Evolutionary conservation across 306 rosid species (phyloP).

Genomic region (Ziziphus jujuba): DNA sequence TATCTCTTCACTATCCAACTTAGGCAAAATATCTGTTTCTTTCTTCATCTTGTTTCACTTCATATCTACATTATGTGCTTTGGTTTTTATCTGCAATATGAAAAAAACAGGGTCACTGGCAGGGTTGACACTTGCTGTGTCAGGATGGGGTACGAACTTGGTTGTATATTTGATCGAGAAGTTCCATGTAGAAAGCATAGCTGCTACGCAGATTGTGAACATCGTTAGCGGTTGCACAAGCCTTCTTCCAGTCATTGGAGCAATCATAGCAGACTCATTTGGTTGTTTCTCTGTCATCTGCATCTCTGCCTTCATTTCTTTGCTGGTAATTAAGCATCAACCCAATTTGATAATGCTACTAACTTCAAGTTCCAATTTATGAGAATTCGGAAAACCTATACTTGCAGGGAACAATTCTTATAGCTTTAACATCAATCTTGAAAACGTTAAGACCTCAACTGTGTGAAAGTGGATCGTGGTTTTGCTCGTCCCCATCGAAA

Average conservation of each 20-base stretch:
- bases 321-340: slow-evolving; percentile 17
- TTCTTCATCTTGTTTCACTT: neutral
- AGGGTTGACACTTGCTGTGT: slow-evolving; percentile 28
- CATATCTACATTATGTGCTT: no score
- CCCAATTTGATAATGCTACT: no score
- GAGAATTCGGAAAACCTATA: no score
- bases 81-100: neutral
- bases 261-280: slow-evolving; percentile 56
- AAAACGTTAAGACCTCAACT: slow-evolving; percentile 35
- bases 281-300: slow-evolving; percentile 44
- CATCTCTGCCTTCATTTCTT: slow-evolving; percentile 28
- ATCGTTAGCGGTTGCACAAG: slow-evolving; percentile 27
- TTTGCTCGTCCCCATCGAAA: slow-evolving; percentile 32
- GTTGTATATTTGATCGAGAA: slow-evolving; percentile 44
- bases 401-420: slow-evolving; percentile 34
- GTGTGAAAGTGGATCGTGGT: slow-evolving; percentile 21
- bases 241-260: slow-evolving; percentile 44
- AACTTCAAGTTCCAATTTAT: no score
- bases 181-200: slow-evolving; percentile 46
- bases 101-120: slow-evolving; percentile 32
- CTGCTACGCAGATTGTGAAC: slow-evolving; percentile 45
- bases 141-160: slow-evolving; percentile 40
- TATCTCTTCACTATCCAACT: neutral
- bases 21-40: neutral
- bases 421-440: slow-evolving; percentile 31